Evolutionary conservation across 2,329 filamentous ascomycete species (phyloP).

Genomic region (Beauveria bassiana): DNA sequence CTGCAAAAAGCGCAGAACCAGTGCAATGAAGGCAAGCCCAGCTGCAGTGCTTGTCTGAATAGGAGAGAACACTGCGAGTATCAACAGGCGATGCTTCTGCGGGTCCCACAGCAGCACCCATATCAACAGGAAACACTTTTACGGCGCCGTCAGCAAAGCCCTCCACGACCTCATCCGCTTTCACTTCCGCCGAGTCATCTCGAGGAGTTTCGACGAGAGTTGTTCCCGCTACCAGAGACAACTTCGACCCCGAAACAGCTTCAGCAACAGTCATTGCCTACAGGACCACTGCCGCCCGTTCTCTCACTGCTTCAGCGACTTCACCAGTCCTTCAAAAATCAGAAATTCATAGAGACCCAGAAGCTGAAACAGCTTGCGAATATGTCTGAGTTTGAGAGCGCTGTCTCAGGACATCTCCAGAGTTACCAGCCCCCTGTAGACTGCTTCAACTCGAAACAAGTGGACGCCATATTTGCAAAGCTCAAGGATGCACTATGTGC

Average conservation of each 20-base stretch:
- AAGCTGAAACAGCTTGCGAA: neutral
- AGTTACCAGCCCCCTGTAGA: neutral
- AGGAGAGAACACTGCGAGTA: slow-evolving; percentile 43
- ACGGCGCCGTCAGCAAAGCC: neutral
- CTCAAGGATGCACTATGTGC: neutral
- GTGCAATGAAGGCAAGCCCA: slow-evolving; percentile 44
- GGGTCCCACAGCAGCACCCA: neutral
- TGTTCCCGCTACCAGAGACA: neutral
- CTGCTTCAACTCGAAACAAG: neutral
- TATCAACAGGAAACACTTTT: neutral
- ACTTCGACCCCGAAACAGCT: too few species aligned
- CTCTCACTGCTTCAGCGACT: neutral
- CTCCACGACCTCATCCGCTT: neutral
- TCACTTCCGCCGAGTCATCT: neutral
- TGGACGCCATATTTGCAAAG: neutral
- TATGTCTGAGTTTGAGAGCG: neutral
- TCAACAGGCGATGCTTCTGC: slow-evolving; percentile 11
- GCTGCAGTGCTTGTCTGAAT: slow-evolving; percentile 41
- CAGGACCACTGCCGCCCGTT: neutral
- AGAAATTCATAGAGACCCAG: neutral
- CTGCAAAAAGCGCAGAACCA: slow-evolving; percentile 49
- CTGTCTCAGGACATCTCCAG: neutral
- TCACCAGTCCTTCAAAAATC: neutral
- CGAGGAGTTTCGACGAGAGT: neutral
- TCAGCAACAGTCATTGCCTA: neutral